Base-by-base conservation (phyloP, 2,329 filamentous ascomycete species). In the Moelleriella libera region DNA sequence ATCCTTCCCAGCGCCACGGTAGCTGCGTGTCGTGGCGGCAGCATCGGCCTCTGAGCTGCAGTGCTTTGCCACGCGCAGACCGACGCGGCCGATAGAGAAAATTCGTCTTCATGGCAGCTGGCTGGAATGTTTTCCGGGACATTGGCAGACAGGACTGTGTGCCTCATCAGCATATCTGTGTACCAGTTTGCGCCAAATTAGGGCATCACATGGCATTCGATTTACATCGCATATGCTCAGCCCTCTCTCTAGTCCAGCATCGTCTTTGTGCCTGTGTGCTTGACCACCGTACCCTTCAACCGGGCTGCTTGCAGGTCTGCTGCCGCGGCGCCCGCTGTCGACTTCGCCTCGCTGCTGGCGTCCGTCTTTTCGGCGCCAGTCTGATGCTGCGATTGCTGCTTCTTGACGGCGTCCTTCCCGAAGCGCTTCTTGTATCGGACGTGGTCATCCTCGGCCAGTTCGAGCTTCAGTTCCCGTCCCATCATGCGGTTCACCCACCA, bases 381-480 rank as follows among this genome's bases (percentile, higher is more conserved):
- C 40, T 10, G 11, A 42, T 46, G 28, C 2, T 12, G 39, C 10
- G 21, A 10, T 39, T 53, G 54, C 32, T 37, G 0, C 48, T 49
- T 41, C n/a, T 44, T 52, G 49, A 44, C 50, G 32, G 73, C 75
- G 41, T 82, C 82, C 63, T 89, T 90, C 53, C 87, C 85, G 60
- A 85, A 97, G 2, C 92, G 80, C 73, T 97, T 98, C 71, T 90
- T 90, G 66, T 98, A 98, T 49, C 92, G 73, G 34, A 80, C 79
- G 55, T 87, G 81, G 49, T 89, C 80, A 63, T 97, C 92, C 68
- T 98, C 92, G 21, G 92, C 92, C 58, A 90, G 88, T 63, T 98
- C 90, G 62, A 92, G 81, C 61, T 90, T 86, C 54, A 98, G 72
- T 52, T 81, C 75, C 31, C 92, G 78, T 30, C 89, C 88, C 46